These are phyloP conservation scores for Bipolaris victoriae DNA, from an alignment of 2,329 filamentous ascomycete genomes.

Conservation along the genomic window DNA sequence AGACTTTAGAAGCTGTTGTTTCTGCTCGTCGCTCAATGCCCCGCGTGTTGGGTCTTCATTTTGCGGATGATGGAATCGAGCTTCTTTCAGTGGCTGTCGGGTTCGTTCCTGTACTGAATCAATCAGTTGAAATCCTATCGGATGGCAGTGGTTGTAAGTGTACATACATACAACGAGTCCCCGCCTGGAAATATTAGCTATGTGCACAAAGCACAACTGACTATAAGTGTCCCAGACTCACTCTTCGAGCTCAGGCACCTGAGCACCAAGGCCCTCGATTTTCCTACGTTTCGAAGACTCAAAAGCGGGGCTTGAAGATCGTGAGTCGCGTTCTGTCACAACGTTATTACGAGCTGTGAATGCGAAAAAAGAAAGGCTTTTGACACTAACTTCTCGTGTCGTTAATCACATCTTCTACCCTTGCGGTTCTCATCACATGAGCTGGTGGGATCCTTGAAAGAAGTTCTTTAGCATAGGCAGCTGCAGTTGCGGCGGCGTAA, in stretches of 20 bases:
- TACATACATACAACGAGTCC: neutral
- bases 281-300: neutral
- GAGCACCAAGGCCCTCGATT: no score
- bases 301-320: neutral
- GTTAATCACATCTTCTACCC: neutral
- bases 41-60: no score
- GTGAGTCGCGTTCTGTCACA: neutral
- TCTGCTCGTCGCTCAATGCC: neutral
- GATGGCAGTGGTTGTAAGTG: no score
- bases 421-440: neutral
- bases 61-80: neutral
- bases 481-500: constrained; percentile 30
- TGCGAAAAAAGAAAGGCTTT: neutral
- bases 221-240: neutral
- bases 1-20: constrained; percentile 21
- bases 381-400: neutral
- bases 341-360: neutral
- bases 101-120: neutral
- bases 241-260: neutral
- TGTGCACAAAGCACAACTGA: no score
- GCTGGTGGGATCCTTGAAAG: neutral
- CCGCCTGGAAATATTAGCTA: no score
- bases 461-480: constrained; percentile 16
- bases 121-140: neutral
- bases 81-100: neutral